Evolutionary conservation across 371 early-diverging fungal genomes (phyloP), one percentile per base, ranked within the genome.

Genomic region (Mucor irregularis): DNA sequence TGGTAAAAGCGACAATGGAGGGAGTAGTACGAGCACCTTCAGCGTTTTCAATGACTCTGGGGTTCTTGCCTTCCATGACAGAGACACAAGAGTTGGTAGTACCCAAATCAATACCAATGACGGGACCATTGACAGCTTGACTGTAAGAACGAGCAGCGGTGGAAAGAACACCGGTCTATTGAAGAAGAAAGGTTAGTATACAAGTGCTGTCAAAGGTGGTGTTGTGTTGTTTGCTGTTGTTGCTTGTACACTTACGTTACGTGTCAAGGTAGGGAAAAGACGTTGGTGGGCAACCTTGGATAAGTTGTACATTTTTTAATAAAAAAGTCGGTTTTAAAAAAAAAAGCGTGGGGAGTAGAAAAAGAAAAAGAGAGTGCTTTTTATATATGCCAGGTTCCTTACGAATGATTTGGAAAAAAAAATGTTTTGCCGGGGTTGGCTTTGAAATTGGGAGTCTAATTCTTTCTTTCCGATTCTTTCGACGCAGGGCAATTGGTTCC

Each of bases 51-150:
- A 99, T 92, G 51, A 99, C 96, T 52, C 89, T 78, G 45, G 97
- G 93, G 55, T 81, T 87, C 71, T 92, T 93, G 68, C 96, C 93
- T 76, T 95, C 93, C 90, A 97, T 91, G 24, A 95, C 87, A 42
- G 97, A 89, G 8, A 95, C 95, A 71, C 97, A 98, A 16, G 97
- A 95, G 85, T 98, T 95, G 68, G 99, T 99, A 25, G 99, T 98
- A 57, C 98, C 99, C 64, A 99, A 81, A 80, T 99, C 99, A 61
- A 99, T 97, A 70, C 99, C 99, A 65, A 99, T 92, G 45, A 94
- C 93, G 56, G 83, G 83, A 31, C 95, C 95, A 74, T 88, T 88
- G 43, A 92, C 88, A 74, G 87, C 90, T 69, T 80, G 77, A 76
- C 88, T 90, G 59, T 75, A 69, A 56, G 62, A 40, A 42, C 69